These are phyloP conservation scores for Beverwykella pulmonaria DNA, from an alignment of 495 filamentous ascomycete species.

Conservation along the genomic window DNA sequence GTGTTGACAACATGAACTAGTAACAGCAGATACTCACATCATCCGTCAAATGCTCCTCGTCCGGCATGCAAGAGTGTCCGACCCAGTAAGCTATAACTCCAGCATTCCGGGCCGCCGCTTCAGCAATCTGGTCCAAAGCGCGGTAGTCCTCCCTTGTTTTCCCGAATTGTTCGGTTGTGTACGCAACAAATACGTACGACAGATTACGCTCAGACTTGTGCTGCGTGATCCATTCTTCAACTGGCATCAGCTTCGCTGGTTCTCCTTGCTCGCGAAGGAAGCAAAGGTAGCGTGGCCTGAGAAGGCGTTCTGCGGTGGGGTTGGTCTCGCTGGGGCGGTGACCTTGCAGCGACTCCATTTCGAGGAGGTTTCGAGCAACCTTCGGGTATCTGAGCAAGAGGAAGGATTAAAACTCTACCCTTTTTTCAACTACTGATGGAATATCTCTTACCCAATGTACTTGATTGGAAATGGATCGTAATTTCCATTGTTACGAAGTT, in stretches of 20 bases:
- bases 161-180: conserved; percentile 42
- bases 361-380: conserved; percentile 35
- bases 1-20: neutral
- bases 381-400: conserved; percentile 27
- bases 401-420: no score
- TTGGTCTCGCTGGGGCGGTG: conserved; percentile 16
- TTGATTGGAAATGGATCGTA: conserved; percentile 35
- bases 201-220: conserved; percentile 27
- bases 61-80: conserved; percentile 29
- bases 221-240: conserved; percentile 38
- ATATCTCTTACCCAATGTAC: conserved; percentile 10
- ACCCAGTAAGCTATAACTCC: conserved; percentile 47
- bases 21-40: conserved; percentile 24
- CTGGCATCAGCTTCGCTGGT: conserved; percentile 16
- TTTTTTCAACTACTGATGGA: no score
- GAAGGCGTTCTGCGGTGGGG: conserved; percentile 24
- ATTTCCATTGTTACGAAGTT: conserved; percentile 22
- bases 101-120: conserved; percentile 42
- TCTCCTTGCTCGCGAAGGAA: conserved; percentile 16
- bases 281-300: conserved; percentile 33
- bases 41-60: conserved; percentile 18
- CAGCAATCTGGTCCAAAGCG: conserved; percentile 38
- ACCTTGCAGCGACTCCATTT: conserved; percentile 17
- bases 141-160: conserved; percentile 10
- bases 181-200: conserved; percentile 41